Evolutionary conservation across 202 grass and related monocot genomes (phyloP).

Genomic region (Panicum hallii): DNA sequence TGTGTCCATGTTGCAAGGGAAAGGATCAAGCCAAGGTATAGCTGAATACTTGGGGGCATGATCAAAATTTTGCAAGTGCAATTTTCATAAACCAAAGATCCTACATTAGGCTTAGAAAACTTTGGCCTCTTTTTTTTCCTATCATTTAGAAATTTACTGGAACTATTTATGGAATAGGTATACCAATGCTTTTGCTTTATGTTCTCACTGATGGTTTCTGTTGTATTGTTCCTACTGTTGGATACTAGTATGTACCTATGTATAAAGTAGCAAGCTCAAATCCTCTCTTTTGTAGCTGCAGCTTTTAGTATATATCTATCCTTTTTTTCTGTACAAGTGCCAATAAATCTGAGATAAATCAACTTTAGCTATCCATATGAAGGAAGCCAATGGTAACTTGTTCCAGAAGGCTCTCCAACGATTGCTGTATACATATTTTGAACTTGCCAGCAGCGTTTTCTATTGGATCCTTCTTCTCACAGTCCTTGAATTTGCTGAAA

Average conservation of each 20-base stretch:
- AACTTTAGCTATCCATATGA: not conserved
- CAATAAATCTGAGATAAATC: not conserved
- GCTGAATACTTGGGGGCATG: not conserved
- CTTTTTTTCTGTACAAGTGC: not conserved
- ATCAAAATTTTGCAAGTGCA: not conserved
- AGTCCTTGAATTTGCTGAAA: not conserved
- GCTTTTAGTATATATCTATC: not conserved
- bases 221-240: slow-evolving; percentile 15
- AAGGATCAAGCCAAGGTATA: not conserved
- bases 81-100: not conserved
- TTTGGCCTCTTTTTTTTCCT: not conserved
- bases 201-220: not conserved
- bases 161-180: not conserved
- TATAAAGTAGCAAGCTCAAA: not conserved
- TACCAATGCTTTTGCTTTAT: not conserved
- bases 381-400: not conserved
- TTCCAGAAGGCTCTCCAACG: not conserved
- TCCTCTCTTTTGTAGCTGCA: not conserved
- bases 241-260: not conserved
- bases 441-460: slow-evolving; percentile 8
- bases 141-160: not conserved
- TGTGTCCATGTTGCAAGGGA: not conserved
- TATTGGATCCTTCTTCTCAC: slow-evolving; percentile 6
- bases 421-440: not conserved
- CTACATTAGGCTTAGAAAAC: not conserved